Evolutionary conservation across 257 asterid species (phyloP), one percentile per base, ranked within the genome.

Genomic region (Schizonepeta tenuifolia): DNA sequence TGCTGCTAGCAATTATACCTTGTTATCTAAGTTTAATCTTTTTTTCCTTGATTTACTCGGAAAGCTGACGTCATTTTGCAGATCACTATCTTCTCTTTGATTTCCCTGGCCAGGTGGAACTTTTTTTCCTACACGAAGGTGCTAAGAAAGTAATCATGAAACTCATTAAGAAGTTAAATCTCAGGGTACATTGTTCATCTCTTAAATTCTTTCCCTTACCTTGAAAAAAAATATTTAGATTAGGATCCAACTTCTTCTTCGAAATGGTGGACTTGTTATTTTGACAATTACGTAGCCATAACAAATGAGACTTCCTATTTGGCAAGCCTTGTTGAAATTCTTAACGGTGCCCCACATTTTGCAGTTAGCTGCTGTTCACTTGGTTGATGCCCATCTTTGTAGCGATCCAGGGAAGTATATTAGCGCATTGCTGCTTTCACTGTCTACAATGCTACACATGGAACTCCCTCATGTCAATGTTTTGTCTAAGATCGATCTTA

Each of bases 51-150:
- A 71, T 51, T 43, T 58, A 21, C 40, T 51, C 2, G 40, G 40
- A 24, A 53, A 63, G 40, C 36, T 58, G 46, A 61, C 55, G 26
- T 74, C 68, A 50, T 72, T 75, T 62, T 80, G 91, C 98, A 95
- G 99, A 90, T 80, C 96, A 89, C 83, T 94, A 94, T 85, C 81
- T 94, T 65, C 96, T 94, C 68, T 94, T 94, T 74, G 99, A 94
- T 87, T 89, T 94, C 75, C 98, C 99, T 54, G 98, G 98, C 64
- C 99, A 94, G 86, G 99, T 95, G 81, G 99, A 95, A 73, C 93
- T 92, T 75, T 95, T 95, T 83, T 95, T 95, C 81, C 95, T 95
- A 65, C 98, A 95, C 53, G 82, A 81, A 77, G 88, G 84, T 78
- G 98, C 96, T 2, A 92, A 95, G 84, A 71, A 76, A 38, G 90